Percentiles rank a stretch among this genome's conserved stretches.
Conservation (phyloP, 2,329 filamentous ascomycete species). For the Pleurostoma richardsiae region DNA sequence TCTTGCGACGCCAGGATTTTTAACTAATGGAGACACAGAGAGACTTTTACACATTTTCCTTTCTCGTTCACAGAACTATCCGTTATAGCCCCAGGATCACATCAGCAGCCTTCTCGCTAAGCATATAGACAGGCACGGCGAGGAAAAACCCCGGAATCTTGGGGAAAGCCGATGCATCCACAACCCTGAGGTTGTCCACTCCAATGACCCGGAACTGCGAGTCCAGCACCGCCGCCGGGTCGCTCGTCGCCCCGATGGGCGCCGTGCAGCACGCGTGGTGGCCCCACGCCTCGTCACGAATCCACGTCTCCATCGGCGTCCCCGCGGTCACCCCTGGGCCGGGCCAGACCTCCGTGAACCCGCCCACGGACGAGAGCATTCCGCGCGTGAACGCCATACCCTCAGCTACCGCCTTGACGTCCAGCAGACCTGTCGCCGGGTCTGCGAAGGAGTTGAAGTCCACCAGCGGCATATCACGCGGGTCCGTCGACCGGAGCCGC, state of each 20-base stretch:
- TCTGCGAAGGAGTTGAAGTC: conserved; percentile 56
- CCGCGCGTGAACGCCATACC: conserved; percentile 46
- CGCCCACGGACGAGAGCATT: conserved; percentile 22
- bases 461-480: conserved; percentile 59
- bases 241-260: conserved; percentile 1
- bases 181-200: conserved; percentile 1
- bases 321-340: background rate
- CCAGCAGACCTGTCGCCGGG: conserved; percentile 40
- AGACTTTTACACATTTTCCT: too few relatives aligned
- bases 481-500: conserved; percentile 53
- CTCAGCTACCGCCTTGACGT: conserved; percentile 51
- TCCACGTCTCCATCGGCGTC: background rate
- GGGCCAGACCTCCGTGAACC: conserved; percentile 7
- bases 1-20: too few relatives aligned
- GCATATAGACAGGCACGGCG: conserved; percentile 1
- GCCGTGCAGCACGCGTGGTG: conserved; percentile 4
- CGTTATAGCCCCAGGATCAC: background rate
- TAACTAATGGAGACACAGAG: too few relatives aligned
- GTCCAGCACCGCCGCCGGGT: conserved; percentile 3
- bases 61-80: too few relatives aligned
- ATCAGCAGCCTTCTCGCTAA: conserved; percentile 3
- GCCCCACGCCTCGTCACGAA: conserved; percentile 2
- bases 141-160: background rate
- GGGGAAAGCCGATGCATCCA: conserved; percentile 2
- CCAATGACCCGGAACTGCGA: conserved; percentile 3